Conservation (phyloP, 768 basidiomycete genomes). For the Bullera alba region DNA sequence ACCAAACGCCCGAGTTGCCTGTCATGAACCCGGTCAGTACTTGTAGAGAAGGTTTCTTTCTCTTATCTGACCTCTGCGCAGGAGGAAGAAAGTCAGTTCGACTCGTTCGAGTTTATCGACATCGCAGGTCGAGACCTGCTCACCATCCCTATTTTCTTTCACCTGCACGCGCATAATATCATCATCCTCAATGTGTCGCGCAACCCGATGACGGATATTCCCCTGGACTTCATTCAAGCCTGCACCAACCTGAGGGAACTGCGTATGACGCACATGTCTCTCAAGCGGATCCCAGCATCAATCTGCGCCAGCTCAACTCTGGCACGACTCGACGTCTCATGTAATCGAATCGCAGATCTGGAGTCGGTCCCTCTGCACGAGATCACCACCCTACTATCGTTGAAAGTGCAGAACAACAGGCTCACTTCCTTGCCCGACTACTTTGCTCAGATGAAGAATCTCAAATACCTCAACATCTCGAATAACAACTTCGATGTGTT, state of each 20-base stretch:
- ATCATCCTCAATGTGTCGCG: conserved; percentile 78
- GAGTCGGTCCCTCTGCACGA: conserved; percentile 76
- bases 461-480: conserved; percentile 80
- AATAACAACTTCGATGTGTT: conserved; percentile 84
- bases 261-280: conserved; percentile 79
- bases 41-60: neutral
- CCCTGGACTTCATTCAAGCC: conserved; percentile 88
- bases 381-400: conserved; percentile 60
- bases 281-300: conserved; percentile 84
- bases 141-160: conserved; percentile 78
- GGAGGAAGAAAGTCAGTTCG: conserved; percentile 68
- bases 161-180: conserved; percentile 76
- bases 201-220: conserved; percentile 93
- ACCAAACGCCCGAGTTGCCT: conserved; percentile 54
- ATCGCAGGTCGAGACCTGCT: conserved; percentile 71
- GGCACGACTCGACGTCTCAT: conserved; percentile 76
- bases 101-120: conserved; percentile 70
- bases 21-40: conserved; percentile 42
- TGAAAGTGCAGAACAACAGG: conserved; percentile 84
- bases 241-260: conserved; percentile 78
- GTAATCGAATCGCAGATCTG: conserved; percentile 82
- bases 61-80: conserved; percentile 32
- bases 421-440: conserved; percentile 78
- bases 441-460: conserved; percentile 64
- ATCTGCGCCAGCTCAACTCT: conserved; percentile 68